Base-by-base conservation (phyloP, 257 asterid species). In the Lycium ferocissimum region DNA sequence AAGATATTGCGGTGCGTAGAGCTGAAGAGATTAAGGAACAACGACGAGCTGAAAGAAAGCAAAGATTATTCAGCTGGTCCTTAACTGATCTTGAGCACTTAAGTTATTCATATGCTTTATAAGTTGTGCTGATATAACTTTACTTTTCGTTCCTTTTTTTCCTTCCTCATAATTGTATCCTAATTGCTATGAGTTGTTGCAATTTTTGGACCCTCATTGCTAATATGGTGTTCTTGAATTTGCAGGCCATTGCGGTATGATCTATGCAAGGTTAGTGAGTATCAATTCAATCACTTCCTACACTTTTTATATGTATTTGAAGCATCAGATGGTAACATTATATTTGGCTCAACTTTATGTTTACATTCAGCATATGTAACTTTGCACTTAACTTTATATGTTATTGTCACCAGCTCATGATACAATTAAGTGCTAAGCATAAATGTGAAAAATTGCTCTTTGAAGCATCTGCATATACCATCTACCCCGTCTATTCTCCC, bases 161-260 rank as follows among this genome's bases (percentile, higher is more conserved):
- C 63, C 75, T 57, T 75, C 75, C 67, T 38, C 22, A 14, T 38
- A 17, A 70, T 53, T 70, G 45, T 9, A 57, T 56, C 62, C 62
- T 84, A 37, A 40, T 84, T 43, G 79, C 62, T 58, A 66, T 66
- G 79, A 88, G 51, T 56, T 88, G 37, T 85, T 40, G 59, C 76
- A 26, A 62, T 20, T 72, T 67, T 85, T 85, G 76, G 78, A 85
- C 61, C 69, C 67, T 54, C 14, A 59, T 62, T 69, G 86, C 91
- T 88, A 53, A 90, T 86, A 37, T 67, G 79, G 66, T 89, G 51
- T 87, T 78, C 70, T 63, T 67, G 18, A 59, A 83, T 86, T 81
- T 93, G 87, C 96, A 96, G 98, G 99, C 81, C 95, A 92, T 85
- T 94, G 98, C 26, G 99, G 57, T 94, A 91, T 86, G 84, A 94